These are phyloP conservation scores for Pinus tabuliformis DNA, from an alignment of 75 land plant species.

Conservation along the genomic window DNA sequence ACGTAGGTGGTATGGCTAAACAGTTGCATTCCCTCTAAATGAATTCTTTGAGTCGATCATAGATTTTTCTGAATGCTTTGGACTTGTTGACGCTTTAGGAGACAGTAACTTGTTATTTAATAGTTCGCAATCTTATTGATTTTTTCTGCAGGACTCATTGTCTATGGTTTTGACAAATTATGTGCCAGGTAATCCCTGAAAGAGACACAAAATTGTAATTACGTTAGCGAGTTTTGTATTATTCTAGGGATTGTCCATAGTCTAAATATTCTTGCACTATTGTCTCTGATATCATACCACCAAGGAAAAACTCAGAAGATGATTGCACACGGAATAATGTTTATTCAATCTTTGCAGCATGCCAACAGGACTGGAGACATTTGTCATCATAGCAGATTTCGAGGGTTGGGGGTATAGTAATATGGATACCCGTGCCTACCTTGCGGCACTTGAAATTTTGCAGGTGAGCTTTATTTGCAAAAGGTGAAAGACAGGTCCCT, in stretches of 20 bases:
- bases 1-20: constrained; percentile 34
- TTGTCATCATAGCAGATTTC: constrained; percentile 31
- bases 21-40: too few relatives aligned
- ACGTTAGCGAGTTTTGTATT: not conserved
- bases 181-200: constrained; percentile 20
- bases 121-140: not conserved
- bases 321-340: not conserved
- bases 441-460: constrained; percentile 23
- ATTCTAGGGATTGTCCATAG: not conserved
- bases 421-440: constrained; percentile 26
- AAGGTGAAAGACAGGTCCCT: not conserved
- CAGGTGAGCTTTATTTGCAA: constrained; percentile 27
- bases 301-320: not conserved
- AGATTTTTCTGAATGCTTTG: not conserved
- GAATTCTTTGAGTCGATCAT: not conserved
- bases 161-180: constrained; percentile 30
- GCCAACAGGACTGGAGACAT: constrained; percentile 23
- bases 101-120: not conserved
- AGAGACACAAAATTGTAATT: constrained; percentile 5
- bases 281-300: not conserved
- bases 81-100: not conserved
- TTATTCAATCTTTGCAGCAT: not conserved
- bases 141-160: constrained; percentile 13
- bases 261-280: not conserved
- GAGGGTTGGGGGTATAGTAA: constrained; percentile 27